Evolutionary conservation across 1,139 yeast genomes (phyloP), one percentile per base, ranked within the genome.

Genomic region (Sugiyamaella pinicola): DNA sequence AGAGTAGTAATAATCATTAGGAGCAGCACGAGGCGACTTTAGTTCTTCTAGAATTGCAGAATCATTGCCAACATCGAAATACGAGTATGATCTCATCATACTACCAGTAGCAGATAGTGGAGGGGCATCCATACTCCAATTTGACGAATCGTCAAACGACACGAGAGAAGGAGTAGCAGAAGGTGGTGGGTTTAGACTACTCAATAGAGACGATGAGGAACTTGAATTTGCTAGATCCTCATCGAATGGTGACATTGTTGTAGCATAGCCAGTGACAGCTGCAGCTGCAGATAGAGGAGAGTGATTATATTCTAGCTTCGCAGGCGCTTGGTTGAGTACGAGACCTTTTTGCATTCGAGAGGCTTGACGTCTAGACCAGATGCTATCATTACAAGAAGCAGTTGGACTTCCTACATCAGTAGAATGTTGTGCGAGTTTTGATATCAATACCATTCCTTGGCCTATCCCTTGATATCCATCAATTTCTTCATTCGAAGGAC

Each of bases 341-440:
- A 52, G 52, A 2, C 55, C 55, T 48, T 55, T 52, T 29, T 55
- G 58, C 37, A 55, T 50, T n/a, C 63, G 55, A 34, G 60, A 50
- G 10, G 58, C 61, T 40, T 60, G 63, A 15, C 63, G 58, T 28
- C 63, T 53, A 26, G 52, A 49, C 63, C 63, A 60, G 21, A 60
- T 53, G 34, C 49, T 57, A 28, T 49, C 47, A 24, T 46, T 42
- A 17, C 34, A 34, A 13, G 46, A 31, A 31, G 46, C 29, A 21
- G 49, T 31, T 15, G 48, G 31, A 54, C 47, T 37, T 52, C 45
- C 24, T 46, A 48, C 51, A 38, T 35, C 47, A 44, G 47, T n/a
- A 13, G 15, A 13, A 31, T 31, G 35, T 9, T 31, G 17, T 3
- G 35, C 35, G n/a, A 54, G 55, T 19, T 50, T 46, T 15, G 52